Percentiles rank a stretch among this genome's conserved stretches.
phyloP scores from a whole-genome alignment of 495 filamentous ascomycete species.

The Hyphodiscus hymeniophilus region DNA sequence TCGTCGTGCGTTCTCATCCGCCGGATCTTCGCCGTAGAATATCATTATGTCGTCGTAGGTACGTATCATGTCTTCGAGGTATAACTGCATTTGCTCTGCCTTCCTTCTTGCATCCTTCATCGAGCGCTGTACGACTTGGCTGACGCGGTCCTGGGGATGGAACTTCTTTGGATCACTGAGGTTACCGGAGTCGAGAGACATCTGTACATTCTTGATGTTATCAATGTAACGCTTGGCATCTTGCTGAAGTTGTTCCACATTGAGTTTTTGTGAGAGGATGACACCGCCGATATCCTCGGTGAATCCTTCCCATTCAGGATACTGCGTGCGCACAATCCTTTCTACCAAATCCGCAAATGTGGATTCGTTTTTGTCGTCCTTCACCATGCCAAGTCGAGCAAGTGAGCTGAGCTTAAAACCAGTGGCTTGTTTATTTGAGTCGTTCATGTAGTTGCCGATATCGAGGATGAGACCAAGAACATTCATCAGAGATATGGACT shows the following conservation, averaged over 20 bases:
- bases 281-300: constrained; percentile 78
- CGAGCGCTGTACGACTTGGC: constrained; percentile 79
- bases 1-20: constrained; percentile 86
- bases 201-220: constrained; percentile 89
- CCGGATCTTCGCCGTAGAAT: constrained; percentile 92
- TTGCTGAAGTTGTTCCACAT: constrained; percentile 79
- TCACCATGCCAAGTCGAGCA: constrained; percentile 92
- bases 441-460: constrained; percentile 99
- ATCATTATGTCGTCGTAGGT: constrained; percentile 93
- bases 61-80: constrained; percentile 84
- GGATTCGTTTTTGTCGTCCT: constrained; percentile 96
- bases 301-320: constrained; percentile 91
- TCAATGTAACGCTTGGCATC: constrained; percentile 94
- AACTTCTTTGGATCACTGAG: constrained; percentile 95
- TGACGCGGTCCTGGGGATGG: constrained; percentile 92
- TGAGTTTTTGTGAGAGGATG: constrained; percentile 79
- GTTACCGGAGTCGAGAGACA: constrained; percentile 86
- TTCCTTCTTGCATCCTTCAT: constrained; percentile 97
- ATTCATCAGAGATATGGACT: constrained; percentile 88
- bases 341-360: constrained; percentile 97
- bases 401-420: constrained; percentile 97
- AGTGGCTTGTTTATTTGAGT: constrained; percentile 93
- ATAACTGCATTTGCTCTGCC: constrained; percentile 91
- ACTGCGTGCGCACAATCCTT: constrained; percentile 91
- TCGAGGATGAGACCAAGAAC: constrained; percentile 92